Base-by-base conservation (phyloP, 441 rosid species). In the Francoa sonchifolia region DNA sequence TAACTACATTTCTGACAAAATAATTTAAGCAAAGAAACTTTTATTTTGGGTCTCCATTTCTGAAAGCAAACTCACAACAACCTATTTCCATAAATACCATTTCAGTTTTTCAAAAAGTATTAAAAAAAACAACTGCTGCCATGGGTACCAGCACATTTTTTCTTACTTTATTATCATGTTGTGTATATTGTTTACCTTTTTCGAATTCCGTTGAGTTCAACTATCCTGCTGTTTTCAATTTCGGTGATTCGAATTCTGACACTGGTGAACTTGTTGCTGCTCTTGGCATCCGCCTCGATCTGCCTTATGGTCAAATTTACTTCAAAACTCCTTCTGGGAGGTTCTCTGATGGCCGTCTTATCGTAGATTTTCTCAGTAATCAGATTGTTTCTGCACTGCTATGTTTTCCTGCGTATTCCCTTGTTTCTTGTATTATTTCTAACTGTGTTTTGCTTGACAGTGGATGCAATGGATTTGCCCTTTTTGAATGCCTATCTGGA, bases 391-490 rank as follows among this genome's bases (percentile, higher is more conserved):
- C 10, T 35, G 38, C 8, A 33, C 25, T 39, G 29, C 20, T 18
- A 21, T 10, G 20, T 40, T 48, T 37, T 45, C 34, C 28, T 20
- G 27, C 49, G 6, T 8, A 43, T 29, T 42, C 45, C 48, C 15
- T 38, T 29, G 44, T 33, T 36, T 45, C 44, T 14, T 13, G 14
- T 42, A 33, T 30, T 42, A 30, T 30, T 5, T 7, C 22, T n/a
- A 5, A 28, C 17, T 21, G 33, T 37, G 6, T 20, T n/a, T 25
- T 31, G 4, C 19, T 44, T 47, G 54, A 43, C 75, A 85, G 98
- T 85, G 93, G 96, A 77, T 66, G 89, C 79, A 47, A 79, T 90
- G 93, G 87, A 77, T 58, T 52, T 79, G 34, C 87, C 93, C 15
- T 82, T 85, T 58, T 71, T 90, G 35, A 85, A 82, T 68, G 81